Evolutionary conservation across 2,329 filamentous ascomycete genomes (phyloP).

Genomic region (Lecanicillium sp.): DNA sequence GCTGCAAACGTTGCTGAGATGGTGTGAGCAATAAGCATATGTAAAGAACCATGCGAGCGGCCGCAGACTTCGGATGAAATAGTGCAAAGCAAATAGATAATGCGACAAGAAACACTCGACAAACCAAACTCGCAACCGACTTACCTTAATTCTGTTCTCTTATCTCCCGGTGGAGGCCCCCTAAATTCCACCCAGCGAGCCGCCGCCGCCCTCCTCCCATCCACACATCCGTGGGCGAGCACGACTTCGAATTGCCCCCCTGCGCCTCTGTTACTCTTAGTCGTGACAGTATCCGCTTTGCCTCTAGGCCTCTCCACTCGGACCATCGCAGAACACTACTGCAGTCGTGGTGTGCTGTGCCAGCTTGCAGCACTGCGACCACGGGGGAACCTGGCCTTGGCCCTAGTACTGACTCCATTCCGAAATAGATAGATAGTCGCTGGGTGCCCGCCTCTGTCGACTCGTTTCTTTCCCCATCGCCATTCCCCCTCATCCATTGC

Average conservation of each 20-base stretch:
- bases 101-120: no score
- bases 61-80: background rate
- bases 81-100: no score
- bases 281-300: slow-evolving; percentile 14
- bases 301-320: slow-evolving; percentile 12
- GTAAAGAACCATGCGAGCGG: background rate
- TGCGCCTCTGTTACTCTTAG: slow-evolving; percentile 3
- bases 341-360: slow-evolving; percentile 7
- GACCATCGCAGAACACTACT: slow-evolving; percentile 14
- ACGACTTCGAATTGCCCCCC: background rate
- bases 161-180: no score
- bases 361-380: slow-evolving; percentile 2
- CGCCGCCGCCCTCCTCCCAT: no score
- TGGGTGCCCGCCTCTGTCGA: slow-evolving; percentile 5
- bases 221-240: no score
- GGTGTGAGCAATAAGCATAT: background rate
- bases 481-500: background rate
- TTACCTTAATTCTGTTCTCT: no score
- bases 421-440: slow-evolving; percentile 12
- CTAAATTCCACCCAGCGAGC: no score
- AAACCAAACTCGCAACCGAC: no score
- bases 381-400: slow-evolving; percentile 3
- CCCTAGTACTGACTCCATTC: slow-evolving; percentile 4
- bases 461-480: background rate
- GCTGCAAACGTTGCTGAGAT: background rate